A percentile compares a stretch with the other conserved stretches of the same genome.
phyloP scores from a whole-genome alignment of 768 basidiomycete genomes.

The Lactarius hengduanensis region DNA sequence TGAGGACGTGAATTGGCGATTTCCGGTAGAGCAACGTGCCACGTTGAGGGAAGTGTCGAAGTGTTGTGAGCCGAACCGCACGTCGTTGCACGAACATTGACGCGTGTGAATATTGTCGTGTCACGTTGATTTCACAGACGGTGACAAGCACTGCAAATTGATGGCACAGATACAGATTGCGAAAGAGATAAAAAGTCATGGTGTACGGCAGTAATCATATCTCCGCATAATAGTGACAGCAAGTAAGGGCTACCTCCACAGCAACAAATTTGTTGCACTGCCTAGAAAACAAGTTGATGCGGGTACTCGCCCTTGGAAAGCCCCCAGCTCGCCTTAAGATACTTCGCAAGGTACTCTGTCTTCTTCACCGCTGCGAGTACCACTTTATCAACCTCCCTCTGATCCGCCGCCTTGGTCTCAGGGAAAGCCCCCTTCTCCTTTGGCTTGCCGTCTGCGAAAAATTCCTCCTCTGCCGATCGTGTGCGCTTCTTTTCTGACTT shows the following conservation, averaged over 20 bases:
- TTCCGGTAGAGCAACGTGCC: constrained; percentile 6
- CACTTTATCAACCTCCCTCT: constrained; percentile 82
- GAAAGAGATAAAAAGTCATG: constrained; percentile 19
- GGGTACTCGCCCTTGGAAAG: constrained; percentile 97
- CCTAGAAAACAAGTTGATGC: constrained; percentile 88
- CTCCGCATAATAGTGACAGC: constrained; percentile 24
- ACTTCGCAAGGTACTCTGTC: constrained; percentile 87
- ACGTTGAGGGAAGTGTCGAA: constrained; percentile 3
- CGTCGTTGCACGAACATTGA: constrained; percentile 20
- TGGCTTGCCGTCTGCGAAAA: constrained; percentile 92
- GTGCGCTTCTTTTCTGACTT: constrained; percentile 71
- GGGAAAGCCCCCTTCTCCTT: constrained; percentile 86
- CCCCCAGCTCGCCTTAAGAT: constrained; percentile 90
- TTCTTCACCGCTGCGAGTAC: constrained; percentile 86
- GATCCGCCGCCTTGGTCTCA: constrained; percentile 83
- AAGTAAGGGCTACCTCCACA: constrained; percentile 27
- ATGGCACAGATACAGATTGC: constrained; percentile 25
- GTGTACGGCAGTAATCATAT: constrained; percentile 29
- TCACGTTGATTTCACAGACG: background rate
- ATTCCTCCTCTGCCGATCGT: constrained; percentile 90
- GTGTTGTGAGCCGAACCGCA: background rate
- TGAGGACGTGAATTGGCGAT: constrained; percentile 23
- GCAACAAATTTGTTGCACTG: constrained; percentile 19
- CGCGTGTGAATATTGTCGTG: constrained; percentile 10
- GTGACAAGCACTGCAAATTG: constrained; percentile 5